These are phyloP conservation scores for Lycium barbarum DNA, from an alignment of 257 asterid species.

Conservation along the genomic window DNA sequence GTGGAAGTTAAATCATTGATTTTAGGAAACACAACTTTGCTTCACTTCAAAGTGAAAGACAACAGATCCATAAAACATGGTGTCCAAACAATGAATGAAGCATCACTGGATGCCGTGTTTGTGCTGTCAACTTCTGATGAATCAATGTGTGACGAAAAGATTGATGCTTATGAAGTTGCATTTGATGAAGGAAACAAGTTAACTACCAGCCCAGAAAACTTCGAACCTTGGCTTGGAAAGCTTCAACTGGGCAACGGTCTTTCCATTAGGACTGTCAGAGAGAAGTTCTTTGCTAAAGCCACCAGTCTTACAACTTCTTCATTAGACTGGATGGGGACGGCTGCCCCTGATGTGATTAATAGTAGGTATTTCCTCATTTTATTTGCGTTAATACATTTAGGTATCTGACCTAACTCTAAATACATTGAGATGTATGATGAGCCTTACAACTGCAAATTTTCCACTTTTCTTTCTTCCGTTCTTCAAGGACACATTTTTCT, in stretches of 20 bases:
- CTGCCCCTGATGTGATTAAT: slow-evolving; percentile 74
- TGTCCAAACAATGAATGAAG: slow-evolving; percentile 57
- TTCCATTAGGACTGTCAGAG: slow-evolving; percentile 50
- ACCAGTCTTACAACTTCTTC: slow-evolving; percentile 57
- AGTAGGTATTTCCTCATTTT: slow-evolving; percentile 61
- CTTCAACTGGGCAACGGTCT: slow-evolving; percentile 70
- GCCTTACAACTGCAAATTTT: neutral
- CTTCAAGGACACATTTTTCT: slow-evolving; percentile 17
- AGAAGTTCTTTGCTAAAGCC: slow-evolving; percentile 42
- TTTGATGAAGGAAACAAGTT: slow-evolving; percentile 54
- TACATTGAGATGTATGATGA: slow-evolving; percentile 9
- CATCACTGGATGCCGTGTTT: slow-evolving; percentile 66
- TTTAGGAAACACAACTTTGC: slow-evolving; percentile 71
- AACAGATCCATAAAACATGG: slow-evolving; percentile 49
- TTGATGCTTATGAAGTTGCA: slow-evolving; percentile 64
- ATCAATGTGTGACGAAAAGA: slow-evolving; percentile 45
- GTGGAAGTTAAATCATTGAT: slow-evolving; percentile 61
- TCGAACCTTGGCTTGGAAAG: slow-evolving; percentile 64
- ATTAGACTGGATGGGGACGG: slow-evolving; percentile 93
- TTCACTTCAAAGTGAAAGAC: slow-evolving; percentile 69
- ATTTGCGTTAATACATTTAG: neutral
- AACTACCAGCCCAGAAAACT: slow-evolving; percentile 43
- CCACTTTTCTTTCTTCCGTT: neutral
- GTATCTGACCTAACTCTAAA: neutral
- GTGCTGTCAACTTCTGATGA: slow-evolving; percentile 69